Base-by-base conservation (phyloP, 345 rosid genomes). In the Anastatica hierochuntica region DNA sequence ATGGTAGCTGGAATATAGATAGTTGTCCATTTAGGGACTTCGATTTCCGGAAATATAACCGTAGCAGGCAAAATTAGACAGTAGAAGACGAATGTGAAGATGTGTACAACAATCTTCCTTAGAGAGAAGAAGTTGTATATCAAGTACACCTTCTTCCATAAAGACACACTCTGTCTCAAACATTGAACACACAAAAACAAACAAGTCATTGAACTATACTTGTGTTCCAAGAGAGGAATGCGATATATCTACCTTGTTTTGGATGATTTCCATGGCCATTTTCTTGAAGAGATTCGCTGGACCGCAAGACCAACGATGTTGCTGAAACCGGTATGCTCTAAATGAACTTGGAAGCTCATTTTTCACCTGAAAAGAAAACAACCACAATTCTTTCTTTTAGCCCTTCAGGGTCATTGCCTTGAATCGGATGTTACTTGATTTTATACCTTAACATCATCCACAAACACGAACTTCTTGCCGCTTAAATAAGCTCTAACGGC, bases 231-330 rank as follows among this genome's bases (percentile, higher is more conserved):
- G n/a, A n/a, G n/a, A n/a, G n/a, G n/a, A n/a, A n/a, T n/a, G n/a
- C n/a, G n/a, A n/a, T n/a, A n/a, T n/a, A n/a, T n/a, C n/a, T n/a
- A n/a, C n/a, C n/a, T 58, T 72, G 34, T 73, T 86, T 44, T 43
- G 56, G 3, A 78, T 21, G 14, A 90, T 78, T 34, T 90, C 95
- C 43, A 13, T 34, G 0, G 64, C 76, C 81, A 83, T 83, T 73
- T 90, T 86, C 74, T 69, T 80, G 63, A 83, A 83, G 31, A 90
- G 95, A 60, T 90, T 90, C 12, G 95, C 90, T 1, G 97, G 95
- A 62, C 97, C 95, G 39, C 95, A 83, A 10, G 95, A 90, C 97
- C 90, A 86, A 33, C 96, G 63, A 53, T 90, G 97, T 62, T 90
- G 97, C 56, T 90, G 96, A 38, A 37, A 79, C 14, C 97, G 58